Evolutionary conservation across 2,329 filamentous ascomycete genomes (phyloP), one percentile per base, ranked within the genome.

Genomic region (Diatrype stigma): DNA sequence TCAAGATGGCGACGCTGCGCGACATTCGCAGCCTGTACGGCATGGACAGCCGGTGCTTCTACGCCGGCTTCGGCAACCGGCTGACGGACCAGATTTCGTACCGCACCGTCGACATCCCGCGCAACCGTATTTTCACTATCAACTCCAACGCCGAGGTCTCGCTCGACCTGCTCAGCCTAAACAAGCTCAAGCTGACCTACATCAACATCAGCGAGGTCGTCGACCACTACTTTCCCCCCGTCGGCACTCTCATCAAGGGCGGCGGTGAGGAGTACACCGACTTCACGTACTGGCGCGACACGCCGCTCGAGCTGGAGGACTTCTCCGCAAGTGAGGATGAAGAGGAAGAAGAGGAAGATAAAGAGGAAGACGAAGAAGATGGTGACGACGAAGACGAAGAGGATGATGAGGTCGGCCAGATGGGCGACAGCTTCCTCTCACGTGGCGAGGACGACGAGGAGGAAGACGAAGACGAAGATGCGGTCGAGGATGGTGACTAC

Each of bases 1-100:
- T 99, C 82, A 99, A 99, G 72, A 99, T 99, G 95, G 91, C 94
- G 2, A 99, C 94, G 56, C 74, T 99, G 19, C 85, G 94, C 38
- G 94, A 99, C 67, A 97, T 99, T 60, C 85, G 92, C 65, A 89
- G 86, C 52, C 78, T 99, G 0, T 99, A 96, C 64, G 86, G 84
- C 2, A 78, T 82, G 0, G 84, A 87, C 23, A 77, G 82, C 40
- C 90, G 86, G 17, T 93, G 94, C 0, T 99, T 99, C 65, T 97
- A 96, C 63, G 95, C 95, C 11, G 94, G 94, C 0, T 99, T 97
- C 64, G 94, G 95, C 52, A 99, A 99, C 68, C 85, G 94, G 50
- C 79, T 99, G 51, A 99, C 95, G 1, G 95, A 99, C 67, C 94
- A 96, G 49, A 83, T 99, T 52, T 96, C 90, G 48, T 99, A 99